Evolutionary conservation across 176 grass and related monocot species (phyloP).

Genomic region (Dactylis glomerata): DNA sequence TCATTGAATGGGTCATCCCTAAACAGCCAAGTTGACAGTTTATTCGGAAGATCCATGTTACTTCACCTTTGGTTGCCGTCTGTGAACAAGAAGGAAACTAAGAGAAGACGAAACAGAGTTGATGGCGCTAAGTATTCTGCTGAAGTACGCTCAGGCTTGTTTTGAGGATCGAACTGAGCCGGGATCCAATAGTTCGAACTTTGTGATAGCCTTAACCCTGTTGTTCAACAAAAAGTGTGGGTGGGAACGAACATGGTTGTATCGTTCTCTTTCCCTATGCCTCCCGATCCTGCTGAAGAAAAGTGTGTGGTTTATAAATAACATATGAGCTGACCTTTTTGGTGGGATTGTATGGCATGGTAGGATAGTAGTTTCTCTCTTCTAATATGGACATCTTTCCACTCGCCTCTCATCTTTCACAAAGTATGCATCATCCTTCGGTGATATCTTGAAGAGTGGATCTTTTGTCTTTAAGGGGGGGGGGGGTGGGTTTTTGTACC

Average conservation of each 20-base stretch:
- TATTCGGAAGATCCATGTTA: no score
- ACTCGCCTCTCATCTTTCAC: background rate
- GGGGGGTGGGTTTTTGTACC: background rate
- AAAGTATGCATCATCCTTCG: background rate
- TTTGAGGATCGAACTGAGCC: background rate
- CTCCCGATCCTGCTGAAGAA: background rate
- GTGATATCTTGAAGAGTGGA: background rate
- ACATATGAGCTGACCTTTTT: background rate
- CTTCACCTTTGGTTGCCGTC: no score
- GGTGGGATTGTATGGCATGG: background rate
- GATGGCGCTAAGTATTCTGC: background rate
- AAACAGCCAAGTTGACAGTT: no score
- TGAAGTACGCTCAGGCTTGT: background rate
- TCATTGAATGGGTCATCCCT: background rate
- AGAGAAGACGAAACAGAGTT: background rate
- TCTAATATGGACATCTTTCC: background rate
- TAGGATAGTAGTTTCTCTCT: background rate
- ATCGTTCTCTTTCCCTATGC: background rate
- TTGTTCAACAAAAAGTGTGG: background rate
- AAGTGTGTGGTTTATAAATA: background rate
- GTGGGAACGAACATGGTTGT: rapidly evolving
- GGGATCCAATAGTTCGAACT: background rate
- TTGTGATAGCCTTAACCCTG: background rate
- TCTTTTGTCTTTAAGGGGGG: background rate
- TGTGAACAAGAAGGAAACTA: background rate